Percentiles rank a stretch among this genome's conserved stretches.
These are phyloP conservation scores for Aspergillus niger DNA, from an alignment of 2,329 filamentous ascomycete genomes.

Conservation along the genomic window DNA sequence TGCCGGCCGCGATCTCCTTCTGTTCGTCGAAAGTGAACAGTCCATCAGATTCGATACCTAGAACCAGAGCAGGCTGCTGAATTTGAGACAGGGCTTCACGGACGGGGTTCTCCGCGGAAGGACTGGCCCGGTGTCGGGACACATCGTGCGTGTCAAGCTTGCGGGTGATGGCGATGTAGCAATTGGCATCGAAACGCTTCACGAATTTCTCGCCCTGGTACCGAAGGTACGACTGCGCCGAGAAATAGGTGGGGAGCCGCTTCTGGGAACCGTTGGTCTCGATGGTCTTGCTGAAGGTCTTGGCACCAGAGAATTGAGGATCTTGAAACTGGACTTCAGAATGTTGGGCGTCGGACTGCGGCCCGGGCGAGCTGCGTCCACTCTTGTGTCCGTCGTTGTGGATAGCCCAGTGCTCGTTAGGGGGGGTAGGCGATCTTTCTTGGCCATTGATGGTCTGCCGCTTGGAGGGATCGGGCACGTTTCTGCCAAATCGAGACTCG, in stretches of 20 bases:
- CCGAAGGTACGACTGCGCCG: constrained; percentile 92
- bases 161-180: constrained; percentile 97
- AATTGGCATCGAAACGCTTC: constrained; percentile 95
- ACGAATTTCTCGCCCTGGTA: constrained; percentile 98
- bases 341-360: constrained; percentile 13
- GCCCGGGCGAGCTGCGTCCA: constrained; percentile 31
- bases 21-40: constrained; percentile 98
- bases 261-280: constrained; percentile 39
- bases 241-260: constrained; percentile 82
- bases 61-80: constrained; percentile 82
- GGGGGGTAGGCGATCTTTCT: constrained; percentile 60
- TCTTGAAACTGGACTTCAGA: constrained; percentile 53
- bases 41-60: constrained; percentile 94
- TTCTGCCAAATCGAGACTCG: constrained; percentile 90
- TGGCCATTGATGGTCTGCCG: constrained; percentile 78
- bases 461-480: constrained; percentile 82
- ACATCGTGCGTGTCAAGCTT: constrained; percentile 98
- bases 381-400: constrained; percentile 77
- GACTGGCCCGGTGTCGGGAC: constrained; percentile 67
- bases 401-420: constrained; percentile 73
- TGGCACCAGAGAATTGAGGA: constrained; percentile 71
- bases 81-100: constrained; percentile 77
- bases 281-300: constrained; percentile 49
- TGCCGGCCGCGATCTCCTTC: constrained; percentile 80
- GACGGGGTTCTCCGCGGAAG: constrained; percentile 53